These are phyloP conservation scores for Microcos paniculata DNA, from an alignment of 345 rosid species.

Conservation along the genomic window DNA sequence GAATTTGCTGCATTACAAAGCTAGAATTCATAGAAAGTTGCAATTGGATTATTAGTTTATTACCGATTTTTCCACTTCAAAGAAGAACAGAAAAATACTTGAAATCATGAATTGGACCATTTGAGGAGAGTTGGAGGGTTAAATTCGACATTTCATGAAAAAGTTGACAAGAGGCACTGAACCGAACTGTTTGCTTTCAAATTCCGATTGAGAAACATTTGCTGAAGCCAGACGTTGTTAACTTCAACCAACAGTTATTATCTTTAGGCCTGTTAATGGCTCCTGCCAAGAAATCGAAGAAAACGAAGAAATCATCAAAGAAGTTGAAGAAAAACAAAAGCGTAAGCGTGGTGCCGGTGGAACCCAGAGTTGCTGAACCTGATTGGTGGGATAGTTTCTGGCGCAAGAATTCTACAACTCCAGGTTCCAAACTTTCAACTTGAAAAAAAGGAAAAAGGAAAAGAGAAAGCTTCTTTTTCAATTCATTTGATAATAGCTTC, in stretches of 20 bases:
- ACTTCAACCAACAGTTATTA: not conserved
- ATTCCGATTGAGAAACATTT: no score
- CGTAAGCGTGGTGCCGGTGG: conserved; percentile 45
- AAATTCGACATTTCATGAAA: no score
- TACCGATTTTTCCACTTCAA: no score
- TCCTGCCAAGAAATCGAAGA: conserved; percentile 54
- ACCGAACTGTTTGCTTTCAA: not conserved
- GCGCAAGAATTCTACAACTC: conserved; percentile 61
- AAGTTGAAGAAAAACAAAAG: conserved; percentile 60
- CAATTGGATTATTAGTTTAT: no score
- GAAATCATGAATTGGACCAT: not conserved
- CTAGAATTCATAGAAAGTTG: no score
- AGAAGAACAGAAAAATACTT: no score
- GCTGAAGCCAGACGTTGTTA: not conserved
- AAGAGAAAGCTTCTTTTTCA: no score
- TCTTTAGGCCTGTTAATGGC: conserved; percentile 32
- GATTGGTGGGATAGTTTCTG: conserved; percentile 96
- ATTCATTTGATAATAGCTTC: not conserved
- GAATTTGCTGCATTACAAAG: no score
- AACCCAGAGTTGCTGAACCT: conserved; percentile 68
- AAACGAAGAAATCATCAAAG: conserved; percentile 47
- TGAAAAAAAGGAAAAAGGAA: not conserved
- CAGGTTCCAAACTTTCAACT: conserved; percentile 40
- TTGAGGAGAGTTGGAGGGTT: not conserved
- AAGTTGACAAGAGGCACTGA: not conserved